These are phyloP conservation scores for Neurospora sp. DNA, from an alignment of 495 filamentous ascomycete species.

Conservation along the genomic window DNA sequence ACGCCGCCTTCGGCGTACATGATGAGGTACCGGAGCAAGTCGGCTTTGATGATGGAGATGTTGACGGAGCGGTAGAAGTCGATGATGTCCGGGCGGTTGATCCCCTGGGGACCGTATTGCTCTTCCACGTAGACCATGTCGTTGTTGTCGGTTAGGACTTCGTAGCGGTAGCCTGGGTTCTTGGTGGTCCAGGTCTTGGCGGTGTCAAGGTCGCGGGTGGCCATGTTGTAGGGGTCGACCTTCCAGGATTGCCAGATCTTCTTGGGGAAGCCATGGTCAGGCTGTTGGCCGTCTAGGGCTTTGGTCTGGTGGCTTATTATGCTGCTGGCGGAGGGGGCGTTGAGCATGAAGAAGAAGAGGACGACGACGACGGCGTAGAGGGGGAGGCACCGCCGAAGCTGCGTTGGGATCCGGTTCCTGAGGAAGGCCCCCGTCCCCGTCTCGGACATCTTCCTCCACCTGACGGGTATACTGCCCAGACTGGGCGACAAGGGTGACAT, in stretches of 20 bases:
- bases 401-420: slow-evolving; percentile 20
- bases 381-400: slow-evolving; percentile 19
- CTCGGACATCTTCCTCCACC: slow-evolving; percentile 7
- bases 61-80: slow-evolving; percentile 42
- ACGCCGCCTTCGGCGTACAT: slow-evolving; percentile 45
- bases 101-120: slow-evolving; percentile 41
- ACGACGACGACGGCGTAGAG: slow-evolving; percentile 18
- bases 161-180: slow-evolving; percentile 50
- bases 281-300: neutral
- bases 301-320: slow-evolving; percentile 1
- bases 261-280: slow-evolving; percentile 10
- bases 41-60: slow-evolving; percentile 49
- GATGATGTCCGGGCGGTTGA: slow-evolving; percentile 50
- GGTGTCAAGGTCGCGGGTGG: slow-evolving; percentile 36
- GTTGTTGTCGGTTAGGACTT: slow-evolving; percentile 51
- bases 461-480: slow-evolving; percentile 12
- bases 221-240: slow-evolving; percentile 43
- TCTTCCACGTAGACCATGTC: slow-evolving; percentile 45
- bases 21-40: slow-evolving; percentile 47
- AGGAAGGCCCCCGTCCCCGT: slow-evolving; percentile 2
- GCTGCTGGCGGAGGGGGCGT: slow-evolving; percentile 10
- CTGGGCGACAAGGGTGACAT: slow-evolving; percentile 15
- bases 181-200: slow-evolving; percentile 46
- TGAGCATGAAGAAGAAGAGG: slow-evolving; percentile 27
- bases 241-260: slow-evolving; percentile 60